These are phyloP conservation scores for Dothideomycetes sp. DNA, from an alignment of 2,329 filamentous ascomycete genomes.

Conservation along the genomic window DNA sequence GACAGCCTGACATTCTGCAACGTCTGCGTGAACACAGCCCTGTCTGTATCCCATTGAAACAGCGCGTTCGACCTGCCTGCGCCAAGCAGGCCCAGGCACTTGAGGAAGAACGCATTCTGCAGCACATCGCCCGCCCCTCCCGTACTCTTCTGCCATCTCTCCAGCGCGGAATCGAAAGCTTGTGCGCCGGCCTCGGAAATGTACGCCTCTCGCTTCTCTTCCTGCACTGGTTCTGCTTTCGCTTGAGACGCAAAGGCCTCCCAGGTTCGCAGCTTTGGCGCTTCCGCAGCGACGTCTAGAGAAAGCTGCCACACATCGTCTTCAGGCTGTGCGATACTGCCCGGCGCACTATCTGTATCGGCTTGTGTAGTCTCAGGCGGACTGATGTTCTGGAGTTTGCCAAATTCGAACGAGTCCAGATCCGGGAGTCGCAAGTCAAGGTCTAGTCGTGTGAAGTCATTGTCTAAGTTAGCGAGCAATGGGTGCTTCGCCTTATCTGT, in stretches of 20 bases:
- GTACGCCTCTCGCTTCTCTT: slow-evolving; percentile 29
- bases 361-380: slow-evolving; percentile 11
- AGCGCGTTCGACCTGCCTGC: slow-evolving; percentile 63
- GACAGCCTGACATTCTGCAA: slow-evolving; percentile 36
- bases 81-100: slow-evolving; percentile 53
- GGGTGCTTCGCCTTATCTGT: not conserved
- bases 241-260: slow-evolving; percentile 46
- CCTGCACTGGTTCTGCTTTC: slow-evolving; percentile 28
- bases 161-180: slow-evolving; percentile 52
- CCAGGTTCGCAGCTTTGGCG: slow-evolving; percentile 51
- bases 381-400: slow-evolving; percentile 23
- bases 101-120: slow-evolving; percentile 24
- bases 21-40: slow-evolving; percentile 39
- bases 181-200: slow-evolving; percentile 57
- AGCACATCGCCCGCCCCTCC: slow-evolving; percentile 26
- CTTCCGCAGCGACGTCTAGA: slow-evolving; percentile 20
- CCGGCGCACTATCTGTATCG: not conserved
- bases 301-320: slow-evolving; percentile 31
- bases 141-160: slow-evolving; percentile 30
- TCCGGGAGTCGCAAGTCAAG: slow-evolving; percentile 21
- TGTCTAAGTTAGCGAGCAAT: slow-evolving; percentile 1
- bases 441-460: slow-evolving; percentile 5
- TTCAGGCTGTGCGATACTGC: slow-evolving; percentile 4
- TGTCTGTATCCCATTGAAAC: slow-evolving; percentile 49
- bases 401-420: slow-evolving; percentile 29